Conservation (phyloP, 257 asterid genomes). For the Parsonsia alboflavescens region DNA sequence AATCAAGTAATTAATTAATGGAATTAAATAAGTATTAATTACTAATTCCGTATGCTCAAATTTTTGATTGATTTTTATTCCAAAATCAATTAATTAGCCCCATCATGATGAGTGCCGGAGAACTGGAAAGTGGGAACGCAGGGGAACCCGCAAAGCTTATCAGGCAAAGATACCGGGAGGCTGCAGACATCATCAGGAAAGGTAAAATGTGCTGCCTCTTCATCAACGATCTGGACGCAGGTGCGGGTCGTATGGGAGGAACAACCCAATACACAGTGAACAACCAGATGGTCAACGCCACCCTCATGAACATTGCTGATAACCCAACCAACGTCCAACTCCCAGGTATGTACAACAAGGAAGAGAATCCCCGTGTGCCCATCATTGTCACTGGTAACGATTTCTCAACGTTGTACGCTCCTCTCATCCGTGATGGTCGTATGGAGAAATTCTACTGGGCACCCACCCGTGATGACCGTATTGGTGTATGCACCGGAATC, state of each 20-base stretch:
- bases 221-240: conserved; percentile 89
- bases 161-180: conserved; percentile 72
- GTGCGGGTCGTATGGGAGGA: conserved; percentile 87
- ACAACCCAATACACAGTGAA: conserved; percentile 89
- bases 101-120: conserved; percentile 91
- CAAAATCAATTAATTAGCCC: too few species aligned
- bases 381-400: conserved; percentile 80
- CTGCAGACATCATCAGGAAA: conserved; percentile 69
- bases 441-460: conserved; percentile 98
- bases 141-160: conserved; percentile 71
- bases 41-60: too few species aligned
- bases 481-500: conserved; percentile 80
- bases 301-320: conserved; percentile 93
- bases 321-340: conserved; percentile 85
- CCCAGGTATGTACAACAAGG: conserved; percentile 95
- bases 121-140: conserved; percentile 65
- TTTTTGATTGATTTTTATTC: too few species aligned
- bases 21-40: too few species aligned
- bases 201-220: conserved; percentile 83
- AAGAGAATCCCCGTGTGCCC: conserved; percentile 82
- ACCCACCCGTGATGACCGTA: conserved; percentile 78
- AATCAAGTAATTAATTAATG: too few species aligned
- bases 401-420: conserved; percentile 80
- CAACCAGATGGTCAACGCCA: conserved; percentile 93
- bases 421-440: conserved; percentile 91